A percentile compares a stretch with the other conserved stretches of the same genome.
Conservation (phyloP, 148 eudicot genomes). For the Arctostaphylos glauca region DNA sequence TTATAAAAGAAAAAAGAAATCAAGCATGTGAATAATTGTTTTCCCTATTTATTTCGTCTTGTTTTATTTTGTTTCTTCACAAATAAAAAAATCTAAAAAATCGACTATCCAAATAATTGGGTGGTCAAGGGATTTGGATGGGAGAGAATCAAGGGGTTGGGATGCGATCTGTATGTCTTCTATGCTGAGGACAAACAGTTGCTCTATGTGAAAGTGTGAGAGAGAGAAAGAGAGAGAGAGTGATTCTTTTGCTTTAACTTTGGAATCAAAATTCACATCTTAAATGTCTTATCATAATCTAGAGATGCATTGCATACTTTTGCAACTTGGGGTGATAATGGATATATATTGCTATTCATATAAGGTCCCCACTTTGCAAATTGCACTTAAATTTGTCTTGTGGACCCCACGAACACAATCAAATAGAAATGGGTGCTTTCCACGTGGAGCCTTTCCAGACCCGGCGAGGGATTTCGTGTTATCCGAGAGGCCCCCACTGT, state of each 20-base stretch:
- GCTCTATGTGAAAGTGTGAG: neutral
- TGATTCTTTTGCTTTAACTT: conserved; percentile 10
- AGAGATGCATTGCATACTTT: neutral
- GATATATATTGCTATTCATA: neutral
- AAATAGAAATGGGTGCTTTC: conserved; percentile 17
- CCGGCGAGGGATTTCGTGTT: conserved; percentile 30
- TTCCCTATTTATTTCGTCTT: neutral
- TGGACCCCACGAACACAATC: neutral
- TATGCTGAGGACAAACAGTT: conserved; percentile 11
- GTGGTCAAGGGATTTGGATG: neutral
- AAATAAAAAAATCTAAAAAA: neutral
- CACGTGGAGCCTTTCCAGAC: conserved; percentile 31
- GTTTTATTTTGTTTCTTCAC: neutral
- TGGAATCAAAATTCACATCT: neutral
- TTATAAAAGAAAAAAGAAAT: neutral
- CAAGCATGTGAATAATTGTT: neutral
- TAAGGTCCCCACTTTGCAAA: neutral
- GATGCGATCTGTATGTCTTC: conserved; percentile 1
- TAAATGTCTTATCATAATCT: neutral
- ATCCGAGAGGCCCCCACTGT: conserved; percentile 19
- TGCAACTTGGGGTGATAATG: neutral
- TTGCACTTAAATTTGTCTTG: neutral
- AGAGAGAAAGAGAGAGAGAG: neutral
- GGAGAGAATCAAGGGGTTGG: neutral
- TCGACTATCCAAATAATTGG: neutral